Base-by-base conservation (phyloP, 768 basidiomycete genomes). In the Boletus edulis region DNA sequence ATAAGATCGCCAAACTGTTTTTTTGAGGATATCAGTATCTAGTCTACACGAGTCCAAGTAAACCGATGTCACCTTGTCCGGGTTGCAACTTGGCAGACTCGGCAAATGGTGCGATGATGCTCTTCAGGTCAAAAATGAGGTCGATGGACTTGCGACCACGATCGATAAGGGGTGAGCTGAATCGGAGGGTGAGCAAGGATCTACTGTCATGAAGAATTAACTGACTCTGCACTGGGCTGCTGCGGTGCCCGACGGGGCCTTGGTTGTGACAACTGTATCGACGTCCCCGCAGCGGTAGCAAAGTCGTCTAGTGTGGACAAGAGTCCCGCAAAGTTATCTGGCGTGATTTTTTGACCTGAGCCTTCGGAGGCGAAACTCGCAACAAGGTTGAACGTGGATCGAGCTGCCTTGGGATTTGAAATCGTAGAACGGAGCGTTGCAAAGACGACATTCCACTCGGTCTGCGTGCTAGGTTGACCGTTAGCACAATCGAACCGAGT, bases 401-500 rank as follows among this genome's bases (percentile, higher is more conserved):
- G 86, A 24, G 92, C 86, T 6, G 94, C 95, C 70, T 93, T 91
- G 11, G 91, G 83, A 66, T 97, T 89, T 13, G 86, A 78, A 40
- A 94, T 81, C 0, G 94, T 95, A 2, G 87, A 87, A 46, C 91
- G 84, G 59, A 98, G 80, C 29, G 98, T 77, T 1, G 91, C 89
- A 63, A 95, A 91, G 20, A 95, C 81, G 39, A 98, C 76, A 57
- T 91, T 94, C 96, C 96, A 99, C 68, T 98, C 96, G 1, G 96
- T 98, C 60, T 89, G 87, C 1, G 94, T 94, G 52, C 87, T 93
- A 51, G 0, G 58, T 52, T 34, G 22, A 46, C 34, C 22, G 7
- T 68, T 39, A 63, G 46, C 34, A 49, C 52, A 20, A 24, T 45
- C 39, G 1, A 50, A 20, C 18, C 31, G 0, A 27, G 3, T 32